These are phyloP conservation scores for Curvularia sp. DNA, from an alignment of 2,329 filamentous ascomycete genomes.

Conservation along the genomic window DNA sequence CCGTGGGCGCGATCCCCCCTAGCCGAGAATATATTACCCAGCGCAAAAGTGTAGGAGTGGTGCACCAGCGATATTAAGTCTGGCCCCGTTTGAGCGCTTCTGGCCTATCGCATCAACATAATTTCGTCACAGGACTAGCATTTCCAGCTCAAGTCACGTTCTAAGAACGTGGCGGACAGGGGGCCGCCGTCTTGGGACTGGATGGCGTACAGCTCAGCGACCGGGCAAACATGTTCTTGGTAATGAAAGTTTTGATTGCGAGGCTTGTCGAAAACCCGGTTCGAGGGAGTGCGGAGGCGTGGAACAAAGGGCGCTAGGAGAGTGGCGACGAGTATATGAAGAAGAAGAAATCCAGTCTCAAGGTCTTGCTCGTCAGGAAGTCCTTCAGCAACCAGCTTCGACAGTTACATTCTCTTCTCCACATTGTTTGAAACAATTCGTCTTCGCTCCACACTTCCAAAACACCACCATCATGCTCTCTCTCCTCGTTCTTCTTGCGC, in stretches of 20 bases:
- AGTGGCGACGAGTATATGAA: constrained; percentile 13
- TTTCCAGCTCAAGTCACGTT: constrained; percentile 3
- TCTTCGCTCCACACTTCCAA: not conserved
- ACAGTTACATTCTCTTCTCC: constrained; percentile 1
- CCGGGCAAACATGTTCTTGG: constrained; percentile 11
- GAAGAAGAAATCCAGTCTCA: constrained; percentile 13
- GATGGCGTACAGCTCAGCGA: constrained; percentile 10
- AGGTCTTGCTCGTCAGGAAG: constrained; percentile 12
- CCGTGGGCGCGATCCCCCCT: constrained; percentile 4
- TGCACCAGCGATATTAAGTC: constrained; percentile 16
- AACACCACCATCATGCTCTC: constrained; percentile 19
- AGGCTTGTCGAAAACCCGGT: constrained; percentile 4
- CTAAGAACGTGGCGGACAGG: constrained; percentile 8
- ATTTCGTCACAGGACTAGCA: constrained; percentile 18
- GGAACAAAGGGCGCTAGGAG: constrained; percentile 6
- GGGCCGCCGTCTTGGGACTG: constrained; percentile 1
- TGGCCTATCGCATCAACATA: constrained; percentile 15
- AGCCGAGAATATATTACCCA: constrained; percentile 18
- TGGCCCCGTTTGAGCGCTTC: not conserved
- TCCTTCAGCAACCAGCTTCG: constrained; percentile 9
- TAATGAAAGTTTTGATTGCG: constrained; percentile 20
- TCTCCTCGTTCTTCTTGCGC: constrained; percentile 24
- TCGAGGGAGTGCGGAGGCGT: constrained; percentile 7
- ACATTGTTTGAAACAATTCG: not conserved
- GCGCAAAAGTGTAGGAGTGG: constrained; percentile 7